phyloP scores from a whole-genome alignment of 768 basidiomycete genomes.

The Gloeostereum incarnatum region DNA sequence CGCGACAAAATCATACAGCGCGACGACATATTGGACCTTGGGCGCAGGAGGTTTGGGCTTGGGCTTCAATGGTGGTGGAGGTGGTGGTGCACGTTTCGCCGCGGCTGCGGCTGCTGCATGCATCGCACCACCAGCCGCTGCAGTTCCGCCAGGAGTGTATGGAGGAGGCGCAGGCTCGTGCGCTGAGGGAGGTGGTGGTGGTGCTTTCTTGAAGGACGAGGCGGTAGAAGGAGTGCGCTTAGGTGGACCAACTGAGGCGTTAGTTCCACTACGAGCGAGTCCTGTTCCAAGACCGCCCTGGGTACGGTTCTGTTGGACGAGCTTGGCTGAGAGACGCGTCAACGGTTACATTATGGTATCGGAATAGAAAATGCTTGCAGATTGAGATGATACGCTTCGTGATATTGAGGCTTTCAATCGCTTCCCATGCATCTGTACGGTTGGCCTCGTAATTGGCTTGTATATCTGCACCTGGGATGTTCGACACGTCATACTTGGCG shows the following conservation, averaged over 20 bases:
- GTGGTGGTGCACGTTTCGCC: slow-evolving; percentile 76
- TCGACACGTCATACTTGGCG: slow-evolving; percentile 66
- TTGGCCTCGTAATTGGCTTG: slow-evolving; percentile 68
- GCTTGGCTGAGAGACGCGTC: slow-evolving; percentile 36
- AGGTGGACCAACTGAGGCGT: slow-evolving; percentile 12
- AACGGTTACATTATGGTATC: background rate
- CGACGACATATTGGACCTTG: slow-evolving; percentile 70
- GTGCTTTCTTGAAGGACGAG: slow-evolving; percentile 32
- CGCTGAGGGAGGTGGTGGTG: slow-evolving; percentile 43
- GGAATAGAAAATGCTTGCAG: slow-evolving; percentile 39
- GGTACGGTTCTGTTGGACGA: slow-evolving; percentile 50
- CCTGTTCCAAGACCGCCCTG: slow-evolving; percentile 16
- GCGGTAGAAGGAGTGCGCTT: slow-evolving; percentile 23
- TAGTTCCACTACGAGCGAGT: slow-evolving; percentile 16
- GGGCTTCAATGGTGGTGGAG: slow-evolving; percentile 85
- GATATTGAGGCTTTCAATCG: slow-evolving; percentile 73
- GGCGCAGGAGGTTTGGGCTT: slow-evolving; percentile 72
- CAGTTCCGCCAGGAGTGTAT: slow-evolving; percentile 24
- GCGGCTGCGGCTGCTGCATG: slow-evolving; percentile 20
- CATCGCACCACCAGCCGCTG: slow-evolving; percentile 9
- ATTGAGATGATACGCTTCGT: slow-evolving; percentile 80
- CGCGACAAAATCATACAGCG: slow-evolving; percentile 90
- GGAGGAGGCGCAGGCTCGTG: slow-evolving; percentile 33
- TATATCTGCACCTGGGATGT: slow-evolving; percentile 60
- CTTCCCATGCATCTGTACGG: slow-evolving; percentile 74